Conservation (phyloP, 176 grass and related monocot genomes). For the Phoenix dactylifera region DNA sequence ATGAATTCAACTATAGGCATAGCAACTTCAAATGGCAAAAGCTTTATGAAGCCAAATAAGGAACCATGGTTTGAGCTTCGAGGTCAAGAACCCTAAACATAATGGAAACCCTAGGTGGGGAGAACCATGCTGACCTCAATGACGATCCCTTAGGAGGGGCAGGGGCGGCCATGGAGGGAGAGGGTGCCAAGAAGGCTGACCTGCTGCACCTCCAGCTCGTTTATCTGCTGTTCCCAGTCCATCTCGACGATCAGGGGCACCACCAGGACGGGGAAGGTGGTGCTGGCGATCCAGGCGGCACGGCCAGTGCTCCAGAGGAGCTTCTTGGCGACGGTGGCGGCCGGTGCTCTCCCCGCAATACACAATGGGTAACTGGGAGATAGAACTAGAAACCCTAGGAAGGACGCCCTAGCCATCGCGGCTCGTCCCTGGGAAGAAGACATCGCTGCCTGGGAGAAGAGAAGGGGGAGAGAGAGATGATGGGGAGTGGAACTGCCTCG, state of each 20-base stretch:
- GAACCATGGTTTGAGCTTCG: too few relatives aligned
- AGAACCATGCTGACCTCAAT: too few relatives aligned
- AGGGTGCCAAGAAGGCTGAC: conserved; percentile 46
- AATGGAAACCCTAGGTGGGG: too few relatives aligned
- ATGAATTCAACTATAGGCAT: too few relatives aligned
- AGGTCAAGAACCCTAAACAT: too few relatives aligned
- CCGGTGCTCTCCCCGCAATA: conserved; percentile 33
- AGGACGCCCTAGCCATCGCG: conserved; percentile 35
- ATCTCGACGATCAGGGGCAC: conserved; percentile 89
- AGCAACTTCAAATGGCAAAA: too few relatives aligned
- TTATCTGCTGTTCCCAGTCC: conserved; percentile 73
- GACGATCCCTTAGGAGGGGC: neutral
- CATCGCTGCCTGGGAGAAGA: neutral
- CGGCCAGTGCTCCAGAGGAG: conserved; percentile 71
- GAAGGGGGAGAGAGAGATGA: too few relatives aligned
- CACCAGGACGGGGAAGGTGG: conserved; percentile 71
- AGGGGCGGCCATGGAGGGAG: conserved; percentile 10
- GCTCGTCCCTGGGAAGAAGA: conserved; percentile 24
- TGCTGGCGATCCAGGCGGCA: conserved; percentile 79
- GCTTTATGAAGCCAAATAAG: too few relatives aligned
- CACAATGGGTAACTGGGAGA: conserved; percentile 44
- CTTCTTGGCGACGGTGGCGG: conserved; percentile 38
- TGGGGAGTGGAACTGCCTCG: too few relatives aligned
- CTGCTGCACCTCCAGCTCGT: conserved; percentile 73
- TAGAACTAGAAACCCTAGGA: conserved; percentile 4